Evolutionary conservation across 2,329 filamentous ascomycete species (phyloP).

Genomic region (Trichoderma atroviride): DNA sequence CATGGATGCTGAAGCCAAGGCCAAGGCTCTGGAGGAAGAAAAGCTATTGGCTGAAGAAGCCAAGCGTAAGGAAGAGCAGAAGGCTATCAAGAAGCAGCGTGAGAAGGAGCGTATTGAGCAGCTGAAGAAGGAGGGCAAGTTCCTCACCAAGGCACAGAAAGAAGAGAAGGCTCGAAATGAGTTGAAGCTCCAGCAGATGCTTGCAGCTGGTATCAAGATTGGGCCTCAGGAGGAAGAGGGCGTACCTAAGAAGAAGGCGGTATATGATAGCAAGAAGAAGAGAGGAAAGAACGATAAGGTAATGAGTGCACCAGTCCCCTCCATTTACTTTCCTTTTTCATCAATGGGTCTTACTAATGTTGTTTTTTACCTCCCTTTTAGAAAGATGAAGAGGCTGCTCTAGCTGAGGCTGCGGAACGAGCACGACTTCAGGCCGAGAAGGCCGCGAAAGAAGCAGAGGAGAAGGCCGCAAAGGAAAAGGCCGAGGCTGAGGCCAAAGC

Average conservation of each 20-base stretch:
- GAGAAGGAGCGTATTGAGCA: conserved; percentile 86
- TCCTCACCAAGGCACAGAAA: conserved; percentile 81
- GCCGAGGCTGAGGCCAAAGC: conserved; percentile 60
- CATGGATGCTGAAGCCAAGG: conserved; percentile 64
- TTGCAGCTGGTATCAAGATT: conserved; percentile 74
- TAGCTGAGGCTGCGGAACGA: conserved; percentile 77
- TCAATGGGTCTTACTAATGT: not conserved
- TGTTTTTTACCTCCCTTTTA: conserved; percentile 36
- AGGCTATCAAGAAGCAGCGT: conserved; percentile 77
- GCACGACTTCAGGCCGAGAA: conserved; percentile 69
- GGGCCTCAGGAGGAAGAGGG: conserved; percentile 56
- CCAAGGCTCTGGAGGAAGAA: conserved; percentile 67
- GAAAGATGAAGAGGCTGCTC: conserved; percentile 75
- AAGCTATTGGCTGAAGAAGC: conserved; percentile 66
- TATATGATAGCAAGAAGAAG: conserved; percentile 81
- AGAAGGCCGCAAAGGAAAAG: conserved; percentile 60
- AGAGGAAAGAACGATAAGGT: conserved; percentile 64
- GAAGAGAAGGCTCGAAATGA: conserved; percentile 80
- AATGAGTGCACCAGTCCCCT: conserved; percentile 11
- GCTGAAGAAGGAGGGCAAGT: conserved; percentile 85
- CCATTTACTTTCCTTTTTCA: not conserved
- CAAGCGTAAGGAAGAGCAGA: conserved; percentile 71
- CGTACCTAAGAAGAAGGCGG: conserved; percentile 76
- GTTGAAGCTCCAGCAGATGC: conserved; percentile 81
- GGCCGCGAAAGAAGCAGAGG: conserved; percentile 62